Evolutionary conservation across 2,329 filamentous ascomycete species (phyloP), one percentile per base, ranked within the genome.

Genomic region (Fusarium sp.): DNA sequence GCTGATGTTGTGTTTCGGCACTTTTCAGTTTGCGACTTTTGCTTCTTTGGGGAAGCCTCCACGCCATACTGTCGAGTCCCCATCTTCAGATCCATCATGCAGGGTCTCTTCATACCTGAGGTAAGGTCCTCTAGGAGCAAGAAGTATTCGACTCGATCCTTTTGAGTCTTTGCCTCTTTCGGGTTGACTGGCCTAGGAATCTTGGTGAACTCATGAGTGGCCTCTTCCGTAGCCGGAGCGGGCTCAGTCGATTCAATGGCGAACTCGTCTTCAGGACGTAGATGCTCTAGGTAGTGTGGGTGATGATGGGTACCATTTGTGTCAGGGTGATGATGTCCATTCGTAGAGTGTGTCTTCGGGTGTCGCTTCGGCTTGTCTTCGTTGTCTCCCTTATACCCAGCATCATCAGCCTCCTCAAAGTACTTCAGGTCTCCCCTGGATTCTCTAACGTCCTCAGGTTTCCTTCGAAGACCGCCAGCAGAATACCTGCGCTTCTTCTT

Each of bases 71-170:
- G 96, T 5, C 96, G 91, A 13, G 96, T 99, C 26, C 96, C 96
- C 96, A 99, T 99, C 81, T 99, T 99, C 70, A 99, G 86, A 80
- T 99, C 96, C 82, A 99, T 92, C 67, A 99, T 97, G 82, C 96
- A 98, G 10, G 96, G 96, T 56, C 93, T 91, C 79, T 94, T 95
- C 96, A 99, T 98, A 38, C 95, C 95, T 5, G 95, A 93, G 3
- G 96, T 99, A 53, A 99, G 88, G 80, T 99, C 96, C 82, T 99
- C 96, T 15, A 99, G 85, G 2, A 99, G 87, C 20, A 99, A 85
- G 80, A 99, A 99, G 79, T 95, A 97, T 77, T 98, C 94, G 9
- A 97, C 93, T 36, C 95, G 91, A 63, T 89, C 87, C 20, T 83
- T 84, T 51, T 89, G 87, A 16, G 87, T 88, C 77, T 93, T 91